phyloP scores from a whole-genome alignment of 2,329 filamentous ascomycete genomes.

The Nigrospora sphaerica region DNA sequence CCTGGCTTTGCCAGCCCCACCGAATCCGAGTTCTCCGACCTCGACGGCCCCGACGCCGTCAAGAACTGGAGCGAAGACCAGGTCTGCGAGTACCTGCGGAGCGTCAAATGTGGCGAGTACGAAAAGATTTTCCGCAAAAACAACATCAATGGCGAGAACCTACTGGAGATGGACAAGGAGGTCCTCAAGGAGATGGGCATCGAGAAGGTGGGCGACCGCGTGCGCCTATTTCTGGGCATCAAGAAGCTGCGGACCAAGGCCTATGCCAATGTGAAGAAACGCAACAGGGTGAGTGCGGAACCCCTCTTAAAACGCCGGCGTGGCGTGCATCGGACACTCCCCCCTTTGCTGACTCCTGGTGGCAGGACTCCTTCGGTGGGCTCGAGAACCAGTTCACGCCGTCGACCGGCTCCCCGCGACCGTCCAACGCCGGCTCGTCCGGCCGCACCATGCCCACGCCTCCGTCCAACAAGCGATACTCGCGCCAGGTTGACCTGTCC shows the following conservation, averaged over 20 bases:
- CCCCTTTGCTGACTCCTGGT: conserved; percentile 1
- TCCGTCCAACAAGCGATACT: conserved; percentile 56
- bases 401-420: conserved; percentile 59
- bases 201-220: conserved; percentile 93
- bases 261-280: conserved; percentile 71
- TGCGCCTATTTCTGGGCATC: conserved; percentile 80
- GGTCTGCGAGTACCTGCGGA: conserved; percentile 84
- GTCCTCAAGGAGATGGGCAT: conserved; percentile 97
- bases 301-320: too few relatives aligned
- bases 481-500: conserved; percentile 47
- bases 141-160: conserved; percentile 94
- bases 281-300: conserved; percentile 64
- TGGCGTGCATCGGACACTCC: too few relatives aligned
- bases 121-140: conserved; percentile 84
- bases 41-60: conserved; percentile 66
- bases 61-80: conserved; percentile 88
- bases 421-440: conserved; percentile 39
- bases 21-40: conserved; percentile 86
- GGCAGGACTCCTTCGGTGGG: conserved; percentile 73
- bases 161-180: conserved; percentile 94
- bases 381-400: conserved; percentile 61
- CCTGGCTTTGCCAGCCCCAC: conserved; percentile 73
- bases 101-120: conserved; percentile 90
- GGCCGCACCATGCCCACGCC: conserved; percentile 36
- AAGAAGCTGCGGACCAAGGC: conserved; percentile 75